phyloP scores from a whole-genome alignment of 2,329 filamentous ascomycete genomes.

The Hirsutella rhossiliensis region DNA sequence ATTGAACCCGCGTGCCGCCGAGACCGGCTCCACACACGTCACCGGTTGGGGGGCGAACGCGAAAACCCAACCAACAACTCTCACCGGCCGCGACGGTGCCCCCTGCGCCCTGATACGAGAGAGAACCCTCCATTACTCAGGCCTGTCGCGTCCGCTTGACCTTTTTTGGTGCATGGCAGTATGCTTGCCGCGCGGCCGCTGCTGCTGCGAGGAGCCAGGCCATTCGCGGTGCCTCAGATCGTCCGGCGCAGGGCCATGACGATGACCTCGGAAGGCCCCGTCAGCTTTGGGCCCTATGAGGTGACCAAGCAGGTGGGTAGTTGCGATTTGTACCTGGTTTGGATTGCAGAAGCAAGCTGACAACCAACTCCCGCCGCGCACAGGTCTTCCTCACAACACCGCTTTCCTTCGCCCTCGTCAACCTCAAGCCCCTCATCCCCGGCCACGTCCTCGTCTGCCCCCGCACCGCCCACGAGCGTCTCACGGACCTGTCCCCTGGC shows the following conservation, averaged over 20 bases:
- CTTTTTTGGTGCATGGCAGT: not conserved
- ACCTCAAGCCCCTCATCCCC: constrained; percentile 86
- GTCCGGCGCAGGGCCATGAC: constrained; percentile 13
- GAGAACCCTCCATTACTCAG: no score
- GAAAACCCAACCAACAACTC: no score
- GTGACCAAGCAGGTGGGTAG: constrained; percentile 62
- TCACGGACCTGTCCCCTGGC: constrained; percentile 58
- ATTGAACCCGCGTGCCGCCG: no score
- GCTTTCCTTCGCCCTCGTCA: constrained; percentile 79
- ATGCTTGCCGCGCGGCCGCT: not conserved
- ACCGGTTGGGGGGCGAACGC: no score
- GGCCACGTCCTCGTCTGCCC: constrained; percentile 91
- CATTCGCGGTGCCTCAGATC: not conserved
- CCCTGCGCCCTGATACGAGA: no score
- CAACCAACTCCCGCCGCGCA: not conserved
- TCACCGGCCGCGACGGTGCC: no score
- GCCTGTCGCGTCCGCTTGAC: no score
- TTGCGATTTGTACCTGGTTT: not conserved
- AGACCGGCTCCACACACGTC: no score
- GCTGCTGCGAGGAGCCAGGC: not conserved
- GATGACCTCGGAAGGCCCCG: constrained; percentile 14
- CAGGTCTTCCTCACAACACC: constrained; percentile 81
- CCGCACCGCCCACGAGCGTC: constrained; percentile 51
- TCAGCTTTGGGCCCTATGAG: constrained; percentile 66
- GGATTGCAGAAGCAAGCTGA: not conserved